phyloP scores from a whole-genome alignment of 2,329 filamentous ascomycete species.

The Seiridium cupressi region DNA sequence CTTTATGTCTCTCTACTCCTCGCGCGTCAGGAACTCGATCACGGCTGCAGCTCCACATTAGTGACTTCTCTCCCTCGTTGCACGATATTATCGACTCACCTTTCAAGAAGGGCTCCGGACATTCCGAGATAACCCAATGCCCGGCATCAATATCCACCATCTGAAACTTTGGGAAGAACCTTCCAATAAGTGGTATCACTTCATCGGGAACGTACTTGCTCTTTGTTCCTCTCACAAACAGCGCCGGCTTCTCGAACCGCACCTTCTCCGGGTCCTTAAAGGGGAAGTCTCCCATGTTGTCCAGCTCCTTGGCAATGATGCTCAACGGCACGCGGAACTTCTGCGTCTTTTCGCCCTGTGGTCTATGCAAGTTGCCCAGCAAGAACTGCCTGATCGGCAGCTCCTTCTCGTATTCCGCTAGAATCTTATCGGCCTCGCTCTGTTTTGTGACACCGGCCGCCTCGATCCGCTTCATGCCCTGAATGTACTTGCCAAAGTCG shows the following conservation, averaged over 20 bases:
- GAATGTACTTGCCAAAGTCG: conserved; percentile 77
- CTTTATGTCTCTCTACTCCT: conserved; percentile 35
- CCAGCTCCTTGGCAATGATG: conserved; percentile 65
- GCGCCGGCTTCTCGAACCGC: conserved; percentile 72
- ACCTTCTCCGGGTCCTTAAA: conserved; percentile 68
- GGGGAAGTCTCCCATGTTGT: conserved; percentile 84
- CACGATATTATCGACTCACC: conserved; percentile 45
- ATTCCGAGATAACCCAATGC: conserved; percentile 89
- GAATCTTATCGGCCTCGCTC: conserved; percentile 76
- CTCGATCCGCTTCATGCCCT: conserved; percentile 82
- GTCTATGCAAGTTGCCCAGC: conserved; percentile 75
- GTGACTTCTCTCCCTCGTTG: conserved; percentile 7
- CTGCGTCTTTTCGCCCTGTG: conserved; percentile 48
- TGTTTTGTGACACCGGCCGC: conserved; percentile 64
- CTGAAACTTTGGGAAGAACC: conserved; percentile 78
- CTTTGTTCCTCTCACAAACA: conserved; percentile 77
- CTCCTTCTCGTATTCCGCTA: conserved; percentile 72
- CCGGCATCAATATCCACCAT: conserved; percentile 74
- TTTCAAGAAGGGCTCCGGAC: conserved; percentile 73
- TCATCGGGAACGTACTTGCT: conserved; percentile 83
- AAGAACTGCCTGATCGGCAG: conserved; percentile 86
- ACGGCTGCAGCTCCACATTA: conserved; percentile 47
- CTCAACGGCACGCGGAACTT: conserved; percentile 79
- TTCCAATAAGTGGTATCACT: conserved; percentile 72
- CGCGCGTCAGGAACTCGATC: conserved; percentile 57